phyloP scores from a whole-genome alignment of 1,284 basidiomycete genomes.

The Xerocomus minutiporus region DNA sequence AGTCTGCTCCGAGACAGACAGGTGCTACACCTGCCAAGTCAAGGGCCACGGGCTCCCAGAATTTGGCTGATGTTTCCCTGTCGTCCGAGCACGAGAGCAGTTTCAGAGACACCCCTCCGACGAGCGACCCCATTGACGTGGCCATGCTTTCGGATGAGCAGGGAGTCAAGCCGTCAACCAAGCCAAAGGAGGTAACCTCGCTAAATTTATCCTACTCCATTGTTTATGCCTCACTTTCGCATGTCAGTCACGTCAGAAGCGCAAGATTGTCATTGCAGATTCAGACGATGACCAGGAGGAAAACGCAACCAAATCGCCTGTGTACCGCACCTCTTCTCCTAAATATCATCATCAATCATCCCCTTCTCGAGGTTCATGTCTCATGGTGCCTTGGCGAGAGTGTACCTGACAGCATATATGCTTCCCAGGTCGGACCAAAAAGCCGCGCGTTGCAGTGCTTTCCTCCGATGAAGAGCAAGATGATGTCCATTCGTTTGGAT shows the following conservation, averaged over 20 bases:
- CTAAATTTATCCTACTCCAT: background rate
- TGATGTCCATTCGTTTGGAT: slow-evolving; percentile 46
- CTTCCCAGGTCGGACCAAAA: slow-evolving; percentile 42
- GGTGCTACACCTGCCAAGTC: slow-evolving; percentile 38
- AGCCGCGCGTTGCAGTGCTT: slow-evolving; percentile 43
- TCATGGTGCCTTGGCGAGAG: slow-evolving; percentile 13
- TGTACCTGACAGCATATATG: slow-evolving; percentile 13
- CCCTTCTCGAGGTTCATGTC: slow-evolving; percentile 27
- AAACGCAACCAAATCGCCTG: slow-evolving; percentile 15
- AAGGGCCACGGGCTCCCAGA: slow-evolving; percentile 22
- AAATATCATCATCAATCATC: slow-evolving; percentile 21
- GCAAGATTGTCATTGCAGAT: slow-evolving; percentile 64
- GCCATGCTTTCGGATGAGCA: slow-evolving; percentile 60
- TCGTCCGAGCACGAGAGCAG: slow-evolving; percentile 51
- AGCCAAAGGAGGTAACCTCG: slow-evolving; percentile 14
- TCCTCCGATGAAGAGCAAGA: slow-evolving; percentile 44
- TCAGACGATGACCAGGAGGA: slow-evolving; percentile 64
- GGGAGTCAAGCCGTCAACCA: slow-evolving; percentile 24
- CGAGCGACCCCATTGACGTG: slow-evolving; percentile 70
- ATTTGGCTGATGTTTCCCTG: slow-evolving; percentile 37
- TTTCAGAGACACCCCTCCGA: slow-evolving; percentile 58
- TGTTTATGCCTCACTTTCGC: slow-evolving; percentile 1
- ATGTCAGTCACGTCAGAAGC: slow-evolving; percentile 44
- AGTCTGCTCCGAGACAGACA: slow-evolving; percentile 31
- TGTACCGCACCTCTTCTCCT: slow-evolving; percentile 27